Conservation (phyloP, 345 rosid genomes). For the Camelina neglecta region DNA sequence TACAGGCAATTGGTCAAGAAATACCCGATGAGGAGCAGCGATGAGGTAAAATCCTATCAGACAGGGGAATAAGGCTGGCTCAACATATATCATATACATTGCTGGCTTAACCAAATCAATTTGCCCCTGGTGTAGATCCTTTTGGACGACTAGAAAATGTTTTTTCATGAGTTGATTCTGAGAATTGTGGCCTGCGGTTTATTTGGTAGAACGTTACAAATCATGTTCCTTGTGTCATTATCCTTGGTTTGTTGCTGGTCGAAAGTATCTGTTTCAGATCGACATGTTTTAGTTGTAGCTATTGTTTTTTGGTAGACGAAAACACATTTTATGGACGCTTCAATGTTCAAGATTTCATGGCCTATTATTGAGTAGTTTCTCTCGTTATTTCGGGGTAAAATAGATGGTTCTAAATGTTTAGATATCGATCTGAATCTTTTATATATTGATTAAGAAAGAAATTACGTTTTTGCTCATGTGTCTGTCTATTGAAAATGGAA, state of each 20-base stretch:
- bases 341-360: background rate
- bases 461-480: too few species aligned
- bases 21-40: slow-evolving; percentile 61
- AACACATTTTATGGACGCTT: slow-evolving; percentile 9
- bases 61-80: slow-evolving; percentile 23
- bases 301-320: slow-evolving; percentile 22
- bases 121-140: background rate
- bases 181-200: slow-evolving; percentile 2
- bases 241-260: background rate
- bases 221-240: background rate
- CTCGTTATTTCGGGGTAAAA: background rate
- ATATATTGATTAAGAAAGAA: too few species aligned
- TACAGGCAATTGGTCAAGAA: slow-evolving; percentile 67
- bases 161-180: background rate
- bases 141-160: slow-evolving; percentile 8
- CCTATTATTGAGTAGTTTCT: background rate
- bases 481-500: too few species aligned
- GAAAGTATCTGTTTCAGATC: background rate
- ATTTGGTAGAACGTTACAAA: background rate
- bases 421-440: background rate
- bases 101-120: slow-evolving; percentile 31
- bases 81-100: slow-evolving; percentile 28
- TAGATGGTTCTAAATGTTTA: background rate
- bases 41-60: slow-evolving; percentile 41
- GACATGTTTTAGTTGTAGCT: slow-evolving; percentile 32